Conservation (phyloP, 2,329 filamentous ascomycete species). For the Apiospora phragmitis region DNA sequence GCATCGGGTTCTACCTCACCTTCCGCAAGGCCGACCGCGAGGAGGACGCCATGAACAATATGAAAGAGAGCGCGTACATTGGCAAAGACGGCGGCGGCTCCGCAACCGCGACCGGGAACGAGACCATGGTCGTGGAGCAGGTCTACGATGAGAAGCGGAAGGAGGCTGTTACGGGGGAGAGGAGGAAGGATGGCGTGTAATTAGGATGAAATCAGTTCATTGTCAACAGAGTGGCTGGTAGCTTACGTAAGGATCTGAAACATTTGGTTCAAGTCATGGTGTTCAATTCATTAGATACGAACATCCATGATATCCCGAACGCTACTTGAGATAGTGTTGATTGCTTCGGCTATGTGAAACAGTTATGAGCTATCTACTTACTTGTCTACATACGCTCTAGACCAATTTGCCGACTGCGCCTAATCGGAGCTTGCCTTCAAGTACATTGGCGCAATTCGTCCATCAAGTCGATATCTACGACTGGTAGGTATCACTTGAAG, state of each 20-base stretch:
- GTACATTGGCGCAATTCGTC: neutral
- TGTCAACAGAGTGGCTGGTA: too few species aligned
- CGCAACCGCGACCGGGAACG: neutral
- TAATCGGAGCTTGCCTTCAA: neutral
- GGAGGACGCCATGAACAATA: constrained; percentile 67
- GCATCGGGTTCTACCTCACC: constrained; percentile 66
- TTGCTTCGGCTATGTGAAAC: neutral
- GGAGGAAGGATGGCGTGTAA: neutral
- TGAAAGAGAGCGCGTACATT: neutral
- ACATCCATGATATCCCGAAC: neutral
- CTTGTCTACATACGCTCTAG: too few species aligned
- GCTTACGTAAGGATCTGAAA: too few species aligned
- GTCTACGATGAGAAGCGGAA: neutral
- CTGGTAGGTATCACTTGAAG: neutral
- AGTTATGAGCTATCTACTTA: too few species aligned
- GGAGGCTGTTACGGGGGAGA: neutral
- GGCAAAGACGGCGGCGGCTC: neutral
- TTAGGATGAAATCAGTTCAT: neutral
- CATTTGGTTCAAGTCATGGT: neutral
- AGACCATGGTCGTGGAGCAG: neutral
- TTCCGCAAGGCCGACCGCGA: constrained; percentile 63
- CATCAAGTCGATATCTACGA: neutral
- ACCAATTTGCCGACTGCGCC: too few species aligned
- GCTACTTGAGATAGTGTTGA: neutral
- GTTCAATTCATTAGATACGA: neutral